These are phyloP conservation scores for Mortierella sp. DNA, from an alignment of 371 early-diverging fungal species.

Conservation along the genomic window DNA sequence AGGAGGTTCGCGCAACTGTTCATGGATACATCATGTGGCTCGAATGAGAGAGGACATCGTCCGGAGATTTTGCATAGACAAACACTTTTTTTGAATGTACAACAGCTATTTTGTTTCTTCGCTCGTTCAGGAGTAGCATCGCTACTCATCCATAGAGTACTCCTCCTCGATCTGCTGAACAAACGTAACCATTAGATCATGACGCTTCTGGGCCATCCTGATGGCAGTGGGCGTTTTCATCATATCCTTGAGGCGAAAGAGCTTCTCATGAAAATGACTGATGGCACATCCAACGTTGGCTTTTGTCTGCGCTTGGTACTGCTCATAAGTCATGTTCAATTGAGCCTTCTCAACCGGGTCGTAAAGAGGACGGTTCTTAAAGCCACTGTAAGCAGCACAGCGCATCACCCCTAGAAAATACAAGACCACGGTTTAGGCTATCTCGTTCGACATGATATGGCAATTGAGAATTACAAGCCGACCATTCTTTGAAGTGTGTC, in stretches of 20 bases:
- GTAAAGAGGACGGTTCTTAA: slow-evolving; percentile 69
- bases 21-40: slow-evolving; percentile 71
- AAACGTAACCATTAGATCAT: slow-evolving; percentile 63
- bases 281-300: slow-evolving; percentile 65
- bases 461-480: too few relatives aligned
- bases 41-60: slow-evolving; percentile 3
- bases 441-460: background rate
- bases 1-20: slow-evolving; percentile 83
- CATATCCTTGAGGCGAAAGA: slow-evolving; percentile 67
- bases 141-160: slow-evolving; percentile 55
- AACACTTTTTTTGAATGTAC: background rate
- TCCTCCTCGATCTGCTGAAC: slow-evolving; percentile 63
- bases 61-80: too few relatives aligned
- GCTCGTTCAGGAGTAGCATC: background rate
- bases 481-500: background rate
- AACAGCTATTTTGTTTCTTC: background rate
- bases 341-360: slow-evolving; percentile 61
- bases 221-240: slow-evolving; percentile 68
- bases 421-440: too few relatives aligned
- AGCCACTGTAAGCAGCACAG: slow-evolving; percentile 80
- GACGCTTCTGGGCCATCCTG: slow-evolving; percentile 64
- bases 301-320: slow-evolving; percentile 61
- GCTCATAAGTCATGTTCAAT: slow-evolving; percentile 64
- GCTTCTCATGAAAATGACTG: slow-evolving; percentile 78
- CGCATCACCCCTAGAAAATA: slow-evolving; percentile 65